phyloP scores from a whole-genome alignment of 495 filamentous ascomycete species.

The Bombardia bombarda region DNA sequence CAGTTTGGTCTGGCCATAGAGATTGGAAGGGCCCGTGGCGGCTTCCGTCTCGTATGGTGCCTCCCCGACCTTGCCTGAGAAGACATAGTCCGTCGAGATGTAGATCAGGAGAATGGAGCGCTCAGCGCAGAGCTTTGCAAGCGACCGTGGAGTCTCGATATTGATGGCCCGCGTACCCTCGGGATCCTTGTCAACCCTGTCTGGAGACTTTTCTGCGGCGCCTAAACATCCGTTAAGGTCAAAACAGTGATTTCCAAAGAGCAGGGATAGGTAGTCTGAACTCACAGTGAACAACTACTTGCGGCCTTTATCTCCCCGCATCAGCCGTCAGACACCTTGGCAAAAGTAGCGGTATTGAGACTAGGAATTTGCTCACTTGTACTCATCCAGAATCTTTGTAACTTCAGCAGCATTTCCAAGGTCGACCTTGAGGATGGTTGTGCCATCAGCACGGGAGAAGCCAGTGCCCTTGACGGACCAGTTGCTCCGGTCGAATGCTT shows the following conservation, averaged over 20 bases:
- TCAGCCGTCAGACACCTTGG: background rate
- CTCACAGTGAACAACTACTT: constrained; percentile 79
- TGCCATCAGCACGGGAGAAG: constrained; percentile 60
- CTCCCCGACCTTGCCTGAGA: constrained; percentile 71
- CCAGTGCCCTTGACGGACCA: constrained; percentile 84
- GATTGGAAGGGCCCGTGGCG: constrained; percentile 62
- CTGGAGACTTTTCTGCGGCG: constrained; percentile 86
- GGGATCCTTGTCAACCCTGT: constrained; percentile 74
- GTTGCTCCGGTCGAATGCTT: constrained; percentile 55
- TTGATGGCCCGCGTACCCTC: constrained; percentile 69
- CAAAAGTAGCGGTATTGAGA: no score
- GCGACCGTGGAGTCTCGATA: constrained; percentile 55
- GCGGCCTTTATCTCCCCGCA: constrained; percentile 48
- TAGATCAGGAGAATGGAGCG: constrained; percentile 71
- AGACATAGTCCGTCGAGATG: constrained; percentile 95
- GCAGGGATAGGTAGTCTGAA: background rate
- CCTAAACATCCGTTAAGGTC: constrained; percentile 23
- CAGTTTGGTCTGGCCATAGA: constrained; percentile 83
- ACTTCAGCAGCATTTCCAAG: constrained; percentile 55
- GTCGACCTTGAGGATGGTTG: constrained; percentile 68
- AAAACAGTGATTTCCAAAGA: background rate
- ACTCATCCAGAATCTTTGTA: constrained; percentile 50
- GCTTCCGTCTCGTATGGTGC: constrained; percentile 72
- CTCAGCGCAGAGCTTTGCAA: constrained; percentile 58
- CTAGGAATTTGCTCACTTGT: constrained; percentile 60